Evolutionary conservation across 2,329 filamentous ascomycete species (phyloP), one percentile per base, ranked within the genome.

Genomic region (Xylogone sp.): DNA sequence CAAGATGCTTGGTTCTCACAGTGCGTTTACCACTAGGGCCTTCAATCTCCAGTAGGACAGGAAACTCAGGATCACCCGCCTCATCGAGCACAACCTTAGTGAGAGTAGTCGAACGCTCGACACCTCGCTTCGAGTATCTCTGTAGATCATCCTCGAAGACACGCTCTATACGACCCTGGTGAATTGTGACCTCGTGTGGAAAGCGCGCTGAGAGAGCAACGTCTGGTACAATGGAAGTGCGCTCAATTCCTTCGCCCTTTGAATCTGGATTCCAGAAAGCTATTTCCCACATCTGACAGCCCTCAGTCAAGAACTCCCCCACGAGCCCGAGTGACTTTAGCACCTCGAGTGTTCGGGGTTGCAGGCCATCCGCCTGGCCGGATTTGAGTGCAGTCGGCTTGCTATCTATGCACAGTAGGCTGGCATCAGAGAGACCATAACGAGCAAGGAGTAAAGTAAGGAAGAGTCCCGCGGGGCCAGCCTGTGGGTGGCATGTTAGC

Each of bases 291-390:
- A 80, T 75, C 59, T 83, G 80, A 55, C 77, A 83, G 0, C 78
- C 72, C 51, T 83, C 78, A 21, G 71, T 71, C 21, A 83, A 70
- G 24, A 84, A 68, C 21, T 74, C 69, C 43, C 82, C 78, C 1
- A 72, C 70, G 3, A 83, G 71, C 0, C 75, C 79, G 21, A 83
- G 76, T 42, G 76, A 79, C 61, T 83, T 78, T 45, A 83, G 79
- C 18, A 84, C 74, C 62, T 85, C 82, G 13, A 84, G 76, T 0
- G 79, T 82, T 2, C 81, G 76, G 49, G 75, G 77, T 65, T 83
- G 79, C 21, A 83, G 76, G 1, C 81, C 81, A 58, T 87, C 84
- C 12, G 84, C 84, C 65, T 86, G 82, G 7, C 83, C 83, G 46
- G 68, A 67, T 55, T 71, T 68, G 8, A 72, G 55, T 1, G 65